These are phyloP conservation scores for Kwoniella heveanensis DNA, from an alignment of 768 basidiomycete genomes.

Conservation along the genomic window DNA sequence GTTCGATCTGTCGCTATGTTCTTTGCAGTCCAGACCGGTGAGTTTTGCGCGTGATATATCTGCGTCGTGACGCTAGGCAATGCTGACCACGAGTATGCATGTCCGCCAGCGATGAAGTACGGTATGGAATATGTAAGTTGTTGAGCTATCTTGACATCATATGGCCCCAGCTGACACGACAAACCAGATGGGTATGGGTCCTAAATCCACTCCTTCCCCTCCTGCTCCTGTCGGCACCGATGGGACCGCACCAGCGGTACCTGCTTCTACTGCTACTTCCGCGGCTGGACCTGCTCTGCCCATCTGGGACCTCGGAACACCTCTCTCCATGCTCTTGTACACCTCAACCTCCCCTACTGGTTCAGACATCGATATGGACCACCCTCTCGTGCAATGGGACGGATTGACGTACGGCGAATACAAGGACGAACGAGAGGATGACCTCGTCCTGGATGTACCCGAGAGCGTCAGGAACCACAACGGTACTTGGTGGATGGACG, in stretches of 20 bases:
- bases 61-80: too few species aligned
- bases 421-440: slow-evolving; percentile 46
- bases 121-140: slow-evolving; percentile 47
- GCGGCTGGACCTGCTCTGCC: slow-evolving; percentile 26
- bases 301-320: slow-evolving; percentile 49
- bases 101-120: slow-evolving; percentile 38
- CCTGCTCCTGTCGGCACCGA: slow-evolving; percentile 22
- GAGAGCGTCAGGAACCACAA: slow-evolving; percentile 44
- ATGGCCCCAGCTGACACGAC: background rate
- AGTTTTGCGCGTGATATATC: too few species aligned
- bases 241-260: slow-evolving; percentile 1
- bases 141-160: too few species aligned
- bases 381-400: slow-evolving; percentile 47
- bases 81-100: background rate
- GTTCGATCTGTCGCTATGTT: slow-evolving; percentile 37
- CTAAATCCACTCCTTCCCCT: slow-evolving; percentile 13
- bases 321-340: slow-evolving; percentile 50
- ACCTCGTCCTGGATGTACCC: slow-evolving; percentile 49
- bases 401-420: slow-evolving; percentile 53
- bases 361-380: slow-evolving; percentile 22
- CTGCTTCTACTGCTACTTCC: background rate
- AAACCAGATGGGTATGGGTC: slow-evolving; percentile 24
- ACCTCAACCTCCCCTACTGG: slow-evolving; percentile 34
- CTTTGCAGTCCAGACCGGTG: slow-evolving; percentile 41
- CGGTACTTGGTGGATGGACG: slow-evolving; percentile 51